Base-by-base conservation (phyloP, 768 basidiomycete species). In the Hypholoma fasciculare region DNA sequence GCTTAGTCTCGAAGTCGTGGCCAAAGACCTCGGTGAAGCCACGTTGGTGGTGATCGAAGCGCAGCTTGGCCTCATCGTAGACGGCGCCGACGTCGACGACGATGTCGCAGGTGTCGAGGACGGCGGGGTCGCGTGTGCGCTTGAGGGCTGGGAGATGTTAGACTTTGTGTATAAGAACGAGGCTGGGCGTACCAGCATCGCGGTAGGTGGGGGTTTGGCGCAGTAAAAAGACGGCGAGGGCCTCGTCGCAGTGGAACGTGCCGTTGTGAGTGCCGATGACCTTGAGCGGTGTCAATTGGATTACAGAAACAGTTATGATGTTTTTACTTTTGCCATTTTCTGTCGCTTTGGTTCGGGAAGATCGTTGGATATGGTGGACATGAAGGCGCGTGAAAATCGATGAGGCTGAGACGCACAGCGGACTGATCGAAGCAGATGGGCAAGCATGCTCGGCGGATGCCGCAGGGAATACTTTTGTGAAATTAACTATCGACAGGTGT, bases 191-290 rank as follows among this genome's bases (percentile, higher is more conserved):
- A 91, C 94, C 85, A 66, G 94, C 88, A 69, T 86, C 81, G 39
- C 80, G 83, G 74, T 91, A 99, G 8, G 82, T 75, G 16, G 82
- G 73, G 1, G 94, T 96, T 64, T 85, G 85, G 49, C 86, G 86
- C 30, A 99, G 79, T 61, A 99, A 81, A 72, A 89, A 95, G 16
- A 96, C 91, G 0, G 96, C 97, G 34, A 98, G 82, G 0, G 95
- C 94, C 75, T 99, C 96, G 66, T 99, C 96, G 72, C 94, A 96
- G 67, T 99, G 96, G 71, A 98, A 98, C 0, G 94, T 94, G 16
- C 96, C 96, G 58, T 90, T 93, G 72, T 98, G 95, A 1, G 96
- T 97, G 36, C 95, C 95, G 66, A 98, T 96, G 40, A 86, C 74
- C 91, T 94, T 59, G 26, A 16, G 27, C 34, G 43, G 27, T 56